Evolutionary conservation across 257 asterid species (phyloP).

Genomic region (Solanum ossicruentum): DNA sequence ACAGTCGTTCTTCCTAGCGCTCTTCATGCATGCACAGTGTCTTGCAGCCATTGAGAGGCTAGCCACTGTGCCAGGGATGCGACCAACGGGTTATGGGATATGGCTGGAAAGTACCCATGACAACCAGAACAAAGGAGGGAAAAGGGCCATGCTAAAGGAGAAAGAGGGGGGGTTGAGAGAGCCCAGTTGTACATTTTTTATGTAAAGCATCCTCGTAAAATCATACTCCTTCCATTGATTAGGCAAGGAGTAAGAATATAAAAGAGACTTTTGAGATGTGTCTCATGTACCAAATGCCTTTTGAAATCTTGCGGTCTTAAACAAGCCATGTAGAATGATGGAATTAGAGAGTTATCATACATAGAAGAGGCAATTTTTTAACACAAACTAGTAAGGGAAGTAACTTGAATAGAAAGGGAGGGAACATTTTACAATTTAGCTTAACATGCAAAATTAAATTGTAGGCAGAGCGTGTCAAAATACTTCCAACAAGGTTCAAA

Average conservation of each 20-base stretch:
- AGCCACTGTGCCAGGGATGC: not conserved
- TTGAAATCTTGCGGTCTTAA: not conserved
- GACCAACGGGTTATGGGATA: not conserved
- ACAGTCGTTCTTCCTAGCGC: not conserved
- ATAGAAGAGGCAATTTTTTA: not conserved
- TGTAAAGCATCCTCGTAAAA: not conserved
- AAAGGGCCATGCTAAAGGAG: not conserved
- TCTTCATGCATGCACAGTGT: not conserved
- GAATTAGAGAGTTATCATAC: not conserved
- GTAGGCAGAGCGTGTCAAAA: not conserved
- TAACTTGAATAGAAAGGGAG: not conserved
- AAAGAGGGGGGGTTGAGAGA: not conserved
- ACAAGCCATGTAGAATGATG: not conserved
- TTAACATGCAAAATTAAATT: not conserved
- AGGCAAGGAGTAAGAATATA: not conserved
- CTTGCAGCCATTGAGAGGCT: not conserved
- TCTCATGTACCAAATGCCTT: not conserved
- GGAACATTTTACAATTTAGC: not conserved
- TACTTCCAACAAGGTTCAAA: not conserved
- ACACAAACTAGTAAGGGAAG: not conserved
- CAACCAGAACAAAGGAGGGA: not conserved
- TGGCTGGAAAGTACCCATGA: not conserved
- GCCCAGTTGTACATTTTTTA: not conserved
- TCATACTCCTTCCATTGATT: not conserved
- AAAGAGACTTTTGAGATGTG: not conserved